phyloP scores from a whole-genome alignment of 768 basidiomycete species.

The Russula foetens region DNA sequence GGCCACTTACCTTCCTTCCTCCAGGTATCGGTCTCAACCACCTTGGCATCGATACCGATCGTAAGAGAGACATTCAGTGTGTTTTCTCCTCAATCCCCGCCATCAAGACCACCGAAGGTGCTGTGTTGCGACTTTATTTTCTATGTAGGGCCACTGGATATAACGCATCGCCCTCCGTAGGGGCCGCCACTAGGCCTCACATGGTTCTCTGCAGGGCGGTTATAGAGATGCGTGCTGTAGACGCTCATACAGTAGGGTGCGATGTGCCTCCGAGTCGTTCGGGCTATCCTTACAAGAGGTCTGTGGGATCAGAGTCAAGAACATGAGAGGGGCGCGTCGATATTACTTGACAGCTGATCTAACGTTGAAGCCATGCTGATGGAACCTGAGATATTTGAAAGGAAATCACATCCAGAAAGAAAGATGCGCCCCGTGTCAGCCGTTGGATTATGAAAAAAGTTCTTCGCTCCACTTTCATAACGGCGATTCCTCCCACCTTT shows the following conservation, averaged over 20 bases:
- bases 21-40: not conserved
- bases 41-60: not conserved
- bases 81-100: not conserved
- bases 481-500: not conserved
- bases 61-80: not conserved
- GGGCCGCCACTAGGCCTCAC: not conserved
- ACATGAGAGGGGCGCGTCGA: not conserved
- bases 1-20: not conserved
- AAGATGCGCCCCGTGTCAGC: not conserved
- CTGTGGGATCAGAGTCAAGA: not conserved
- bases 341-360: not conserved
- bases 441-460: not conserved
- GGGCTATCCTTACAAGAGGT: not conserved
- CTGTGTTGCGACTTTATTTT: too few species aligned
- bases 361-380: not conserved
- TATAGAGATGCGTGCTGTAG: not conserved
- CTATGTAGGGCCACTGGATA: too few species aligned
- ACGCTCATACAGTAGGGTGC: not conserved
- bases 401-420: not conserved
- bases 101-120: not conserved
- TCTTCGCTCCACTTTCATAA: not conserved
- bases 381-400: conserved; percentile 2
- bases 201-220: not conserved
- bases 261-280: not conserved
- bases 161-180: too few species aligned